phyloP scores from a whole-genome alignment of 2,329 filamentous ascomycete genomes.

The Fusarium sp. region DNA sequence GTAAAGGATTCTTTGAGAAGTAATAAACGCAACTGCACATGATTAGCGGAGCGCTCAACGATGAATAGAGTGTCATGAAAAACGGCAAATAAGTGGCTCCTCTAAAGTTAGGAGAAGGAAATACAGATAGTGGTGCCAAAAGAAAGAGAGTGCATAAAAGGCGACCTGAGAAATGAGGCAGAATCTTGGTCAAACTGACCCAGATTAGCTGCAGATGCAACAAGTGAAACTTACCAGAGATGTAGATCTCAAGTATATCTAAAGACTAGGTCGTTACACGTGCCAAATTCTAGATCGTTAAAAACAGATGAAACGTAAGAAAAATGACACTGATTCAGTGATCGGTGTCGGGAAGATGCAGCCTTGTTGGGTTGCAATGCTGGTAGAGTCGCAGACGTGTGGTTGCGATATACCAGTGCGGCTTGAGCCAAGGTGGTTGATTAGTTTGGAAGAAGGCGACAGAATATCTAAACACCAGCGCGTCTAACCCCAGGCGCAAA shows the following conservation, averaged over 20 bases:
- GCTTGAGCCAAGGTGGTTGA: constrained; percentile 40
- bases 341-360: constrained; percentile 26
- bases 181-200: constrained; percentile 11
- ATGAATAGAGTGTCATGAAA: constrained; percentile 24
- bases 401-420: constrained; percentile 35
- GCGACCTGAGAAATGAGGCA: constrained; percentile 21
- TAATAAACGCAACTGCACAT: constrained; percentile 39
- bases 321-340: constrained; percentile 31
- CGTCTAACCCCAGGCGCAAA: constrained; percentile 54
- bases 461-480: constrained; percentile 54
- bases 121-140: constrained; percentile 16
- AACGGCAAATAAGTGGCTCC: constrained; percentile 28
- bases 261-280: constrained; percentile 44
- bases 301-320: constrained; percentile 41
- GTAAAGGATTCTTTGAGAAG: constrained; percentile 31
- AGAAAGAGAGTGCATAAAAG: constrained; percentile 3
- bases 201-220: constrained; percentile 3
- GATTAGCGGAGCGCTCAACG: constrained; percentile 28
- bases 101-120: constrained; percentile 24
- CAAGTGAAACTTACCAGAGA: constrained; percentile 40
- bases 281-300: constrained; percentile 47
- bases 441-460: constrained; percentile 39
- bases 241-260: constrained; percentile 46
- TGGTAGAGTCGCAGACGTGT: constrained; percentile 34
- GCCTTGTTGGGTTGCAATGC: constrained; percentile 39